Evolutionary conservation across 2,329 filamentous ascomycete genomes (phyloP), one percentile per base, ranked within the genome.

Genomic region (Fusarium phyllophilum): DNA sequence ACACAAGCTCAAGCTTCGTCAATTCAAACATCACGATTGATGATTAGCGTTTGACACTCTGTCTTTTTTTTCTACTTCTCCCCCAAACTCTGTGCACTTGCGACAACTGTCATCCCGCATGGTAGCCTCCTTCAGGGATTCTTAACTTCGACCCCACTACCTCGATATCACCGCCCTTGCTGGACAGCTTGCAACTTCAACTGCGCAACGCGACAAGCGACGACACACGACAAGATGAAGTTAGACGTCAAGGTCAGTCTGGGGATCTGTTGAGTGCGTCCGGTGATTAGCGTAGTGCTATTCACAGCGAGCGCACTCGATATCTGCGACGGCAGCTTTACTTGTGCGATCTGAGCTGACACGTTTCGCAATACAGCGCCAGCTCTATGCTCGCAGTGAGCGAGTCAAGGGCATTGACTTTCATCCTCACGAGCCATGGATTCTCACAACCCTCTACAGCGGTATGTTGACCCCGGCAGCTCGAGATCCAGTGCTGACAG

Each of bases 321-420:
- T 54, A 24, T 36, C 46, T 48, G 39, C 46, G 29, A 33, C 55
- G 52, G 48, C 55, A 61, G 51, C 59, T 57, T 59, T 33, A 36
- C 59, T 62, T 59, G 63, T 65, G 49, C 76, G 62, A 78, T 64
- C 55, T 60, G 66, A 78, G 65, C 77, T 78, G 74, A 78, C 77
- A 73, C 67, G 62, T 65, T 70, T 72, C 75, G 73, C 68, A 66
- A 75, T 72, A 72, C 75, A 85, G 84, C 83, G 84, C 77, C 84
- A 86, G 82, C 81, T 86, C 75, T 85, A 85, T 86, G 93, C 94
- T 84, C 91, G 95, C 84, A 97, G 94, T 80, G 94, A 98, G 89
- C 93, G 96, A 86, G 96, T 98, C 77, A 98, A 98, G 87, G 93
- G 93, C 82, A 95, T 97, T 84, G 96, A 98, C 87, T 98, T 98